Evolutionary conservation across 305 asterid species (phyloP).

Genomic region (Fraxinus paxiana): DNA sequence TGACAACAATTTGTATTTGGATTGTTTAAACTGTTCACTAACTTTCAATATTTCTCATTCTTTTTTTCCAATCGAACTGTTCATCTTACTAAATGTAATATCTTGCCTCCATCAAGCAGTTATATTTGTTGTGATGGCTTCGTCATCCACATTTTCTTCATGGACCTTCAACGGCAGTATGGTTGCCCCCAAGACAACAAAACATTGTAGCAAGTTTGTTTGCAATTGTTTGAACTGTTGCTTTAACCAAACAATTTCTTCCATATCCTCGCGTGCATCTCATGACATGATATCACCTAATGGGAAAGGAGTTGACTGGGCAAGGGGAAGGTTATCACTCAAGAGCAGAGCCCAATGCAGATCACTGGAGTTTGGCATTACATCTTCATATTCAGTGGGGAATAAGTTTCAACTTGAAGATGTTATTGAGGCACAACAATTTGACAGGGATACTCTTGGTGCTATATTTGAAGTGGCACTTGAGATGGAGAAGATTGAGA

Average conservation of each 20-base stretch:
- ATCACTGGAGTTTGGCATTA: constrained; percentile 45
- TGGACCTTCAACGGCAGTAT: constrained; percentile 25
- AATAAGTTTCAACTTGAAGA: constrained; percentile 65
- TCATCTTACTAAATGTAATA: neutral
- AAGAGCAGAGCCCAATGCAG: constrained; percentile 35
- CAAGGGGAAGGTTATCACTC: constrained; percentile 17
- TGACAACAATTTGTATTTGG: neutral
- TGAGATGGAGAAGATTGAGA: constrained; percentile 88
- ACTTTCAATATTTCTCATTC: neutral
- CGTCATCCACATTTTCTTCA: constrained; percentile 32
- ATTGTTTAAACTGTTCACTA: neutral
- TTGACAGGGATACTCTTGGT: constrained; percentile 64
- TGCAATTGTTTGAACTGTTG: neutral
- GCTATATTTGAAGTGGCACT: constrained; percentile 79
- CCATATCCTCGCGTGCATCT: constrained; percentile 21
- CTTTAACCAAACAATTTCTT: constrained; percentile 18
- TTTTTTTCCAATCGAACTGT: neutral
- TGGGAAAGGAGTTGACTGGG: constrained; percentile 21
- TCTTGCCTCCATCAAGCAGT: constrained; percentile 6
- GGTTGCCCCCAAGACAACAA: constrained; percentile 24
- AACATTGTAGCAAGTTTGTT: neutral
- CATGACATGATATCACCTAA: constrained; percentile 19
- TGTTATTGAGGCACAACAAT: constrained; percentile 82
- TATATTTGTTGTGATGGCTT: constrained; percentile 38
- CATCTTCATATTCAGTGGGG: constrained; percentile 33